Evolutionary conservation across 352 stramenopile genomes (phyloP), one percentile per base, ranked within the genome.

Genomic region (Globisporangium barbulae): DNA sequence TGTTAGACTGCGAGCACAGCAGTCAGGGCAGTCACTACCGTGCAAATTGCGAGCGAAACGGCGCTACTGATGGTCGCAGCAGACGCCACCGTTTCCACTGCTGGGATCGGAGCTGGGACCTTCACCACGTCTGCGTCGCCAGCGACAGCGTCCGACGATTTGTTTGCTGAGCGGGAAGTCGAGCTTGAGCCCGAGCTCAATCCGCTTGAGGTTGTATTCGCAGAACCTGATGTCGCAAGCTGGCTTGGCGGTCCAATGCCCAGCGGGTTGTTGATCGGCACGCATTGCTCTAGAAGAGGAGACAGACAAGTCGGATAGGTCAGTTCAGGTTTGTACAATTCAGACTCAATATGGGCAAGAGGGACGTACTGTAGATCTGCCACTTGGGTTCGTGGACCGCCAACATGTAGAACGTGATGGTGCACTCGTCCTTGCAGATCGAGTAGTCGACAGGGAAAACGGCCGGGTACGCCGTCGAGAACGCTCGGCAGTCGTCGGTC

Each of bases 401-500:
- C 45, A 87, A 21, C 78, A 76, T 85, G 76, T 83, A 87, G 65
- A 88, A 89, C 21, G 56, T 73, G 59, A 91, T 74, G 12, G 42
- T 68, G 33, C 79, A 86, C 25, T 80, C 73, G 42, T 69, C 73
- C 31, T 45, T 72, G 65, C 79, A 91, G 1, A 68, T 63, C 12
- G 74, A 76, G 45, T 72, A 88, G 60, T 89, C 72, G 42, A 88
- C 58, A 0, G 76, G 72, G 45, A 91, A 73, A 7, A 74, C 55
- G 8, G 78, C 79, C 12, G 82, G 82, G 64, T 83, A 85, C 0
- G 3, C 49, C 3, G 53, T 68, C 61, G 63, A 86, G 37, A 71
- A 63, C 1, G 53, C 70, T 22, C 59, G 68, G 45, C 79, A 89
- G 62, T 88, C 69, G 54, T 81, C 55, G 0, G 69, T 70, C 5